Base-by-base conservation (phyloP, 2,329 filamentous ascomycete species). In the Phyllosticta citrichinensis region DNA sequence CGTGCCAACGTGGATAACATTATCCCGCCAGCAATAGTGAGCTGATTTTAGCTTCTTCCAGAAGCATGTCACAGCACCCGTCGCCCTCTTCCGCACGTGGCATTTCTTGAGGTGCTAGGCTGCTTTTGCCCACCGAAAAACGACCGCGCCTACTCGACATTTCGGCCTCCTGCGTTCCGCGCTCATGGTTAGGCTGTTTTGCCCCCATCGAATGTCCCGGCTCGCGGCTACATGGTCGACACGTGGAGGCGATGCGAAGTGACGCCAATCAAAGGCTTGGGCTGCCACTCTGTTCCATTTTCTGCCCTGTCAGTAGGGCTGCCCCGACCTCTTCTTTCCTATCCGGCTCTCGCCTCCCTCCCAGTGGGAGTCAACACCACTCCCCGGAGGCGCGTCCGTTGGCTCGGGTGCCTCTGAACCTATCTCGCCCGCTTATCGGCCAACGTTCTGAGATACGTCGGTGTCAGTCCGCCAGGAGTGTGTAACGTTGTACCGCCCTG, bases 21-120 rank as follows among this genome's bases (percentile, higher is more conserved):
- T 60, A 55, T 51, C 58, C 58, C 50, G 12, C 52, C 52, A 40
- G 24, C 52, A 47, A 47, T 27, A 33, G 22, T 47, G 27, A 30
- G 17, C 40, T 25, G 40, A 47, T 47, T 19, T 30, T 57, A 58
- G 52, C 58, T 47, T 60, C 52, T 60, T 60, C 58, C 33, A 60
- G 58, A 60, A 60, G 53, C 58, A 56, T 60, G 58, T 56, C 52
- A 60, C 55, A 19, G 55, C 20, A 52, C 57, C 57, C 27, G 25
- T 58, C 53, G 51, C 51, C 56, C 57, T 17, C 57, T 55, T 24
- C 58, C 58, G 53, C 58, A 60, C 58, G 58, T 60, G 58, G 58
- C 51, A 47, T 6, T 30, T 5, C 6, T 5, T 10, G 27, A 30
- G 27, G 9, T 8, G 27, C 27, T 30, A 30, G 27, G 27, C 27